Conservation (phyloP, 164 flowering plant genomes). For the Echeveria elegans region DNA sequence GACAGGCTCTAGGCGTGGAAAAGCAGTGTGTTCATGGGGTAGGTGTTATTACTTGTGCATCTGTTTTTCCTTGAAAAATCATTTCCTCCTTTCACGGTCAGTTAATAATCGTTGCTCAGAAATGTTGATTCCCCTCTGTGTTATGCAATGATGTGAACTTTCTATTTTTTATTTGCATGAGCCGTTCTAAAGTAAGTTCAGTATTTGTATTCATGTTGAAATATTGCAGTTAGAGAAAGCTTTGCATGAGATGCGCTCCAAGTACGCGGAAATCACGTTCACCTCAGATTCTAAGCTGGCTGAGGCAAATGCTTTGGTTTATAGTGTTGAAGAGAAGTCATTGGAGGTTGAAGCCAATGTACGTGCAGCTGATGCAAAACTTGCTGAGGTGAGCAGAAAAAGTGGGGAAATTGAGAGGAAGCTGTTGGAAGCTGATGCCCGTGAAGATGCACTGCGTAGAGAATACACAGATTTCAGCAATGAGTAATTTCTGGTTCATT, state of each 20-base stretch:
- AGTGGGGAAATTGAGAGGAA: slow-evolving; percentile 71
- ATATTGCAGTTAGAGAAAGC: slow-evolving; percentile 78
- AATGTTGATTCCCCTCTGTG: background rate
- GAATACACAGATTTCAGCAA: slow-evolving; percentile 60
- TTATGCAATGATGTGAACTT: background rate
- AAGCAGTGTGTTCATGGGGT: slow-evolving; percentile 81
- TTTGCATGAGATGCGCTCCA: slow-evolving; percentile 62
- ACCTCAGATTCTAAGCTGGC: slow-evolving; percentile 57
- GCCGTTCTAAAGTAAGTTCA: background rate
- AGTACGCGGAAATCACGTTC: slow-evolving; percentile 62
- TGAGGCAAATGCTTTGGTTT: slow-evolving; percentile 60
- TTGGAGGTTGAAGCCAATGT: slow-evolving; percentile 68
- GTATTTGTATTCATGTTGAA: slow-evolving; percentile 1
- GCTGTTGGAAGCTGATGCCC: slow-evolving; percentile 59
- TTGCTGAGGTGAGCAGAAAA: slow-evolving; percentile 82
- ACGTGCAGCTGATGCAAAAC: slow-evolving; percentile 72
- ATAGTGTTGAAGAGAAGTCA: slow-evolving; percentile 56
- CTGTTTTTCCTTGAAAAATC: background rate
- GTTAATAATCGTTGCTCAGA: background rate
- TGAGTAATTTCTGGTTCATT: slow-evolving; percentile 44
- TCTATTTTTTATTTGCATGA: background rate
- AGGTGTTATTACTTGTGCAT: slow-evolving; percentile 13
- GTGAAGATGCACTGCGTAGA: slow-evolving; percentile 57
- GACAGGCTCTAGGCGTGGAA: slow-evolving; percentile 74
- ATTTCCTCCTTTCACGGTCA: background rate